Conservation (phyloP, 1,139 yeast genomes). For the Yamadazyma diddensiae region DNA sequence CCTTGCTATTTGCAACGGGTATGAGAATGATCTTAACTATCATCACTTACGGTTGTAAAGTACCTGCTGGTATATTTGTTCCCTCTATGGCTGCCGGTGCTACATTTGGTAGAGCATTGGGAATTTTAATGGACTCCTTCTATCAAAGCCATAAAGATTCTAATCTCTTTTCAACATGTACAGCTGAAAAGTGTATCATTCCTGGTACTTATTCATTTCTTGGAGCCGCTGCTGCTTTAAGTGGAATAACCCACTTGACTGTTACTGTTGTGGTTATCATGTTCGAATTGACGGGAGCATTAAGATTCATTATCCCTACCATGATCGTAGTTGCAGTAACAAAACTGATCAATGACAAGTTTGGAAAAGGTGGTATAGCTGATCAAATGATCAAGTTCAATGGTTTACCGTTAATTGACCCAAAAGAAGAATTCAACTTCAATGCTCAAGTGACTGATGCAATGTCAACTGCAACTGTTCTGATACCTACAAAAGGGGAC, state of each 20-base stretch:
- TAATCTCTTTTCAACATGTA: slow-evolving; percentile 47
- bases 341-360: slow-evolving; percentile 66
- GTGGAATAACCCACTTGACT: slow-evolving; percentile 91
- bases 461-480: slow-evolving; percentile 57
- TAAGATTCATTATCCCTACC: slow-evolving; percentile 84
- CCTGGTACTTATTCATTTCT: slow-evolving; percentile 94
- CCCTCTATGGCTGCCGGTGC: slow-evolving; percentile 98
- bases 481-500: slow-evolving; percentile 40
- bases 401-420: slow-evolving; percentile 83
- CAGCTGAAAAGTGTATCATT: slow-evolving; percentile 58
- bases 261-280: slow-evolving; percentile 91
- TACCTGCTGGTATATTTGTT: slow-evolving; percentile 94
- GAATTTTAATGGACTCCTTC: slow-evolving; percentile 61
- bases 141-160: slow-evolving; percentile 43
- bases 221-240: slow-evolving; percentile 96
- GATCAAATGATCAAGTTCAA: slow-evolving; percentile 91
- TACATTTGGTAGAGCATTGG: slow-evolving; percentile 84
- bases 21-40: slow-evolving; percentile 71
- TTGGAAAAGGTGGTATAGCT: slow-evolving; percentile 87
- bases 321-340: slow-evolving; percentile 97
- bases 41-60: slow-evolving; percentile 85
- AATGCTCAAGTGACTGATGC: slow-evolving; percentile 57
- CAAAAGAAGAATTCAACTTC: slow-evolving; percentile 63
- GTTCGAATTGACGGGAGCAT: slow-evolving; percentile 95
- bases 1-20: slow-evolving; percentile 69